Base-by-base conservation (phyloP, 1,284 basidiomycete genomes). In the Ustilago trichophora region DNA sequence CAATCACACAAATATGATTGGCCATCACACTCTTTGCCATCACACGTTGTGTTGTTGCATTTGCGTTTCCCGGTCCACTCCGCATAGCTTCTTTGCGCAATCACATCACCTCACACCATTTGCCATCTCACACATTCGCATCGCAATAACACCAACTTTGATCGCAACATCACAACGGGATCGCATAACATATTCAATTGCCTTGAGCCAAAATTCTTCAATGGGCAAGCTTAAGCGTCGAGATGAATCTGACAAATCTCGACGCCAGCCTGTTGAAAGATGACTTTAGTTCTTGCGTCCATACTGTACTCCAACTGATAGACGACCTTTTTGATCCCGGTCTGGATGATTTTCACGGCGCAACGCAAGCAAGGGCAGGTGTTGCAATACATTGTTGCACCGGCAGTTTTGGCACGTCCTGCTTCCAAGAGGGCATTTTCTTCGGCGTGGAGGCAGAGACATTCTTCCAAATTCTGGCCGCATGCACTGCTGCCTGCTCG, bases 361-460 rank as follows among this genome's bases (percentile, higher is more conserved):
- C 96, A 98, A 66, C 89, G 89, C 9, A 98, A 84, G 81, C 96
- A 99, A 0, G 96, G 96, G 77, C 96, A 98, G 83, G 87, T 88
- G 60, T 88, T 88, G 83, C 95, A 98, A 82, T 98, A 99, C 19
- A 99, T 82, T 9, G 91, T 90, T 0, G 91, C 88, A 9, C 71
- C 46, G 5, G 49, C 34, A 11, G 52, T 62, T 4, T 92, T 92
- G 27, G 64, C 67, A 1, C 80, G 49, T 4, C 95, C 93, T 0
- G 92, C 92, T 83, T 98, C 95, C 10, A 98, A 83, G 8, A 98
- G 85, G 0, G 95, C 96, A 77, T 98, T 99, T 83, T 99, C 96
- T 82, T 99, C 96, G 0, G 96, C 96, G 80, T 99, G 96, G n/a
- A 99, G 84, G 80, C 96, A 99, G 0, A 98, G 84, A 77, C 95